Percentiles rank a stretch among this genome's conserved stretches.
Conservation (phyloP, 1,284 basidiomycete species). For the Fomitopsis betulina region DNA sequence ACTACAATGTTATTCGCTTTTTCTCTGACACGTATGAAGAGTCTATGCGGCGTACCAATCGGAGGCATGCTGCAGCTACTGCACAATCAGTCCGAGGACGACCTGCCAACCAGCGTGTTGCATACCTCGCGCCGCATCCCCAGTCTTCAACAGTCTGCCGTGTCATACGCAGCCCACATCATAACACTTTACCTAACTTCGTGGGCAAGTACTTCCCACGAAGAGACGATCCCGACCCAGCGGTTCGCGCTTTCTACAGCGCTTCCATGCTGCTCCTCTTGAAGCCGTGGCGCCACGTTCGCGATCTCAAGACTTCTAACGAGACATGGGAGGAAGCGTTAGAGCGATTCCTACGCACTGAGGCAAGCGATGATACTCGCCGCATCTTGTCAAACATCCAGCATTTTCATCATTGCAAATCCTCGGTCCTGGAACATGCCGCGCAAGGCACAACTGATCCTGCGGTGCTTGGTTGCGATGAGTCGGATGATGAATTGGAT, state of each 20-base stretch:
- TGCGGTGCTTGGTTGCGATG: too few relatives aligned
- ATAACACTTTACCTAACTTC: constrained; percentile 13
- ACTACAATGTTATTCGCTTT: constrained; percentile 11
- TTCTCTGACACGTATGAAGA: constrained; percentile 20
- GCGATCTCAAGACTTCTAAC: constrained; percentile 20
- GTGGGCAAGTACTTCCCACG: constrained; percentile 29
- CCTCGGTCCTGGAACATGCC: not conserved
- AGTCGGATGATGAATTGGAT: too few relatives aligned
- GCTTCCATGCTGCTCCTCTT: constrained; percentile 34
- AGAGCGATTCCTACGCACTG: not conserved
- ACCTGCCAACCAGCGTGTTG: constrained; percentile 2
- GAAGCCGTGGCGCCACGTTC: constrained; percentile 32
- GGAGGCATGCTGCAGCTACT: not conserved
- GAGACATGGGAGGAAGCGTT: constrained; percentile 19
- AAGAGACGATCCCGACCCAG: constrained; percentile 17
- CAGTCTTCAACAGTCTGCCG: constrained; percentile 13
- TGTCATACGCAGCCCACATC: constrained; percentile 13
- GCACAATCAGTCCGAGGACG: constrained; percentile 1
- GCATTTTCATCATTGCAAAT: constrained; percentile 29
- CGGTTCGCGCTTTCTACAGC: constrained; percentile 22
- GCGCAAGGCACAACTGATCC: too few relatives aligned
- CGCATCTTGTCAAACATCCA: constrained; percentile 27
- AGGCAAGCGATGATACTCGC: too few relatives aligned
- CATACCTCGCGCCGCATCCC: constrained; percentile 13
- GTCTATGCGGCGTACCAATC: not conserved